Evolutionary conservation across 2,329 filamentous ascomycete genomes (phyloP).

Genomic region (Colletotrichum shisoi): DNA sequence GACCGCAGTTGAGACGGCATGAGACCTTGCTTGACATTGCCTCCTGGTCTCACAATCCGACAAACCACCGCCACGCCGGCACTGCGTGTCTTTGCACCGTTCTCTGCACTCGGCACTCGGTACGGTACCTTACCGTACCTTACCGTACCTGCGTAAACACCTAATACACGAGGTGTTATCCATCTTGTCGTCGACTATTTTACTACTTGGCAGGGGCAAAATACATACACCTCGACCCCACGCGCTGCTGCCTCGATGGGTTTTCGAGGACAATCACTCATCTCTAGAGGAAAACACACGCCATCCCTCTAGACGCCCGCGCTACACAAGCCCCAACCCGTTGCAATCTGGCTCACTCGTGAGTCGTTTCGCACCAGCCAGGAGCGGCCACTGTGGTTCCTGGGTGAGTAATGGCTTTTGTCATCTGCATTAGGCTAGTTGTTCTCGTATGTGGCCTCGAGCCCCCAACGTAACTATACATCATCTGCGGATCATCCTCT

Average conservation of each 20-base stretch:
- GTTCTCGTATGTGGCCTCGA: slow-evolving; percentile 16
- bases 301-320: neutral
- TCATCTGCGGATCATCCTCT: slow-evolving; percentile 3
- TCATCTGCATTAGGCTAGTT: slow-evolving; percentile 11
- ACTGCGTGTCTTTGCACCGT: slow-evolving; percentile 7
- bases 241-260: neutral
- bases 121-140: no score
- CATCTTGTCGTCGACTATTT: neutral
- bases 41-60: slow-evolving; percentile 1
- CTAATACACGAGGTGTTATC: neutral
- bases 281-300: neutral
- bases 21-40: slow-evolving; percentile 4
- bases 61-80: slow-evolving; percentile 15
- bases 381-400: slow-evolving; percentile 16
- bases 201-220: neutral
- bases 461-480: slow-evolving; percentile 20
- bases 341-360: slow-evolving; percentile 16
- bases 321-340: slow-evolving; percentile 4
- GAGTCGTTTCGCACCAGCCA: slow-evolving; percentile 24
- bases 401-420: slow-evolving; percentile 1
- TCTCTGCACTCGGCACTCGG: no score
- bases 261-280: neutral
- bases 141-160: neutral
- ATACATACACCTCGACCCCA: neutral
- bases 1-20: neutral